phyloP scores from a whole-genome alignment of 805 yeast genomes.

The Komagataella pseudopastoris region DNA sequence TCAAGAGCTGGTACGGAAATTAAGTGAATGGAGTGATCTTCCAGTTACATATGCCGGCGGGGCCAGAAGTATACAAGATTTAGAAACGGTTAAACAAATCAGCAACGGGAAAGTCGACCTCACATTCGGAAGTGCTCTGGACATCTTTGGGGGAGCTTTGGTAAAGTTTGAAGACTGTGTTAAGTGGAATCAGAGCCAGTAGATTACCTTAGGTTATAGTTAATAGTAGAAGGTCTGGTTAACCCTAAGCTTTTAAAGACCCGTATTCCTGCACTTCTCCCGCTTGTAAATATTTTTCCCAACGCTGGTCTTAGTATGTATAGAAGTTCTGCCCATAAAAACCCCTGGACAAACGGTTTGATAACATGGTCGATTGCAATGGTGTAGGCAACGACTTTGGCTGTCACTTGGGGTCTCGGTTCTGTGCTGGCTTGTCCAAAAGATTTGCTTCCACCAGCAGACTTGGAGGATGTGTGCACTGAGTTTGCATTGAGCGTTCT shows the following conservation, averaged over 20 bases:
- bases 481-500: constrained; percentile 19
- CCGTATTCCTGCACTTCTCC: constrained; percentile 10
- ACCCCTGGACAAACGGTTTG: constrained; percentile 47
- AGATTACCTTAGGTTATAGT: not conserved
- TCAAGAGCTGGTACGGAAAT: constrained; percentile 49
- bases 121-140: constrained; percentile 87
- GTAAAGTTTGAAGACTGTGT: constrained; percentile 70
- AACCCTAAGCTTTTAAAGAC: constrained; percentile 4
- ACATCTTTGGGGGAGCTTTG: constrained; percentile 82
- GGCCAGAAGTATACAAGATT: constrained; percentile 62
- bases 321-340: constrained; percentile 24
- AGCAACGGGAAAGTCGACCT: constrained; percentile 80
- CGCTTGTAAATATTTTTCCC: constrained; percentile 8
- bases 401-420: constrained; percentile 28
- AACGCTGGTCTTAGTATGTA: constrained; percentile 23
- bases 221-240: not conserved
- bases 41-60: constrained; percentile 97
- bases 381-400: constrained; percentile 30
- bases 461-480: constrained; percentile 8
- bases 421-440: not conserved
- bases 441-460: too few relatives aligned
- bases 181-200: constrained; percentile 41
- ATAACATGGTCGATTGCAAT: constrained; percentile 37
- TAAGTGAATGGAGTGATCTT: constrained; percentile 68
- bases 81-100: constrained; percentile 47